Evolutionary conservation across 805 yeast species (phyloP).

Genomic region (Candida chauliodis): DNA sequence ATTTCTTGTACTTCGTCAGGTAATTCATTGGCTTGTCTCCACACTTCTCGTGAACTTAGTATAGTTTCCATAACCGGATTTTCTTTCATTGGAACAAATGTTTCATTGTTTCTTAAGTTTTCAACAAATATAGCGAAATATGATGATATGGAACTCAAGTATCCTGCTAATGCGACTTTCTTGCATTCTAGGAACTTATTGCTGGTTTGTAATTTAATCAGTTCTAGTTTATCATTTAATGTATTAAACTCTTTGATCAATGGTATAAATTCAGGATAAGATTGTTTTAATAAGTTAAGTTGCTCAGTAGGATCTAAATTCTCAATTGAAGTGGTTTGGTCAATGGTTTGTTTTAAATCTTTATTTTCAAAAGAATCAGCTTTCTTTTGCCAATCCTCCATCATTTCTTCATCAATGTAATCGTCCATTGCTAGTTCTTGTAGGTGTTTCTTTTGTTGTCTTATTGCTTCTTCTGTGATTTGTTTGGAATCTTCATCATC

Average conservation of each 20-base stretch:
- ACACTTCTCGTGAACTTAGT: slow-evolving; percentile 75
- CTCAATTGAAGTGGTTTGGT: slow-evolving; percentile 31
- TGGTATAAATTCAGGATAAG: slow-evolving; percentile 84
- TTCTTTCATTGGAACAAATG: slow-evolving; percentile 64
- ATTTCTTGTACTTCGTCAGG: slow-evolving; percentile 24
- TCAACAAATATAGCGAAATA: slow-evolving; percentile 74
- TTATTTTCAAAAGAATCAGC: slow-evolving; percentile 44
- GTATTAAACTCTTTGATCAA: slow-evolving; percentile 56
- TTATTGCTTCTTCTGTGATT: slow-evolving; percentile 83
- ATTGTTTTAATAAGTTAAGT: slow-evolving; percentile 49
- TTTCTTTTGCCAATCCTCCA: slow-evolving; percentile 72
- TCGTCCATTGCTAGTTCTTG: slow-evolving; percentile 68
- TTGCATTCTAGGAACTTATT: slow-evolving; percentile 47
- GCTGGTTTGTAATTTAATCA: slow-evolving; percentile 11
- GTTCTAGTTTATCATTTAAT: slow-evolving; percentile 16
- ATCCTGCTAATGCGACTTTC: slow-evolving; percentile 68
- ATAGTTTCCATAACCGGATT: slow-evolving; percentile 88
- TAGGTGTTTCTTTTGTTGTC: slow-evolving; percentile 72
- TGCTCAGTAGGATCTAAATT: slow-evolving; percentile 52
- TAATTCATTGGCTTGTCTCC: slow-evolving; percentile 76
- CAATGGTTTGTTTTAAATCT: slow-evolving; percentile 22
- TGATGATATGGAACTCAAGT: slow-evolving; percentile 72
- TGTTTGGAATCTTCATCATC: slow-evolving; percentile 76
- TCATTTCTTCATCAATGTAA: slow-evolving; percentile 64
- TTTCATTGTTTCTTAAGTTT: slow-evolving; percentile 50